A percentile compares a stretch with the other conserved stretches of the same genome.
phyloP scores from a whole-genome alignment of 495 filamentous ascomycete species.

The Hyaloscypha finlandica region DNA sequence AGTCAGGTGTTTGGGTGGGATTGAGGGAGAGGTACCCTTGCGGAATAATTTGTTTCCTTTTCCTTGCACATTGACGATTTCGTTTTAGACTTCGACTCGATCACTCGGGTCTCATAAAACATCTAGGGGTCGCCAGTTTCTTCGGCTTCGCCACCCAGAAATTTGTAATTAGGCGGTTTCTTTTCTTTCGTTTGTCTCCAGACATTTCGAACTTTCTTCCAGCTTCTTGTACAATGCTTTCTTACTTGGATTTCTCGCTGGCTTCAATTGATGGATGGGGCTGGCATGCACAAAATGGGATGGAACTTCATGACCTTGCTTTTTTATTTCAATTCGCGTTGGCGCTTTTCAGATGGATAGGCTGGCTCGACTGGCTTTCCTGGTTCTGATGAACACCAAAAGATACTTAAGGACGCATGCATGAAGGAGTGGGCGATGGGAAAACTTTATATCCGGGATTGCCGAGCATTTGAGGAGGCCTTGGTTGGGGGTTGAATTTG shows the following conservation, averaged over 20 bases:
- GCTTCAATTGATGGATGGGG: slow-evolving; percentile 24
- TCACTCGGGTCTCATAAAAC: slow-evolving; percentile 29
- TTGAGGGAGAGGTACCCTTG: slow-evolving; percentile 27
- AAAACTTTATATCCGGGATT: slow-evolving; percentile 22
- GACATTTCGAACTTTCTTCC: slow-evolving; percentile 14
- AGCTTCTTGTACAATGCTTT: slow-evolving; percentile 34
- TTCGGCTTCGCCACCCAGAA: slow-evolving; percentile 31
- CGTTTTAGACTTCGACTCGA: slow-evolving; percentile 29
- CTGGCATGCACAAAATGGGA: slow-evolving; percentile 31
- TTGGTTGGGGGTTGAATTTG: slow-evolving; percentile 1
- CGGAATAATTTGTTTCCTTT: slow-evolving; percentile 27
- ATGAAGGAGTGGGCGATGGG: slow-evolving; percentile 9
- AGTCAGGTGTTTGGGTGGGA: slow-evolving; percentile 32
- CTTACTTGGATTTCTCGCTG: slow-evolving; percentile 26
- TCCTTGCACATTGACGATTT: slow-evolving; percentile 29
- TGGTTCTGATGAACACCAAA: background rate
- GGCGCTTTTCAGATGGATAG: slow-evolving; percentile 8
- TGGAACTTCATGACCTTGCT: slow-evolving; percentile 23
- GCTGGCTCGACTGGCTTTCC: background rate
- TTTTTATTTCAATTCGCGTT: slow-evolving; percentile 24
- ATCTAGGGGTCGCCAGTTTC: slow-evolving; percentile 26
- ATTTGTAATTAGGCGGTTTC: slow-evolving; percentile 37
- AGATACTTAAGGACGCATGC: background rate
- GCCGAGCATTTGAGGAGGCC: background rate
- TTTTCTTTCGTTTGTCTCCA: slow-evolving; percentile 20